These are phyloP conservation scores for Trematosphaeria pertusa DNA, from an alignment of 2,329 filamentous ascomycete genomes.

Conservation along the genomic window DNA sequence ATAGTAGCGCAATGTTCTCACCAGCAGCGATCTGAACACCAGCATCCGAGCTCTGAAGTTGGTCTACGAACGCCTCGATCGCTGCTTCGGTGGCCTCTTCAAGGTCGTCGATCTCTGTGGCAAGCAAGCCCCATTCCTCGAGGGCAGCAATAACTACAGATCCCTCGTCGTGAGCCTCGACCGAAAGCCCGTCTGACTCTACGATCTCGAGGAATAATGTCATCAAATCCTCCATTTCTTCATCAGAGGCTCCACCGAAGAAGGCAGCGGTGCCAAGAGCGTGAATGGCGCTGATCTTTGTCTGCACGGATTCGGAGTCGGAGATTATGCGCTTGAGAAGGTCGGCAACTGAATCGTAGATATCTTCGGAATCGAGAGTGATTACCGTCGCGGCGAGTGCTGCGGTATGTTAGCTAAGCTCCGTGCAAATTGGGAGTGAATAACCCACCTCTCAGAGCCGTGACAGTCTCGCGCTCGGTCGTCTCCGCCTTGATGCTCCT, in stretches of 20 bases:
- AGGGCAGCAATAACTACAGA: conserved; percentile 76
- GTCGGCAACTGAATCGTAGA: conserved; percentile 68
- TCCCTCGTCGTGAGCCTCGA: conserved; percentile 74
- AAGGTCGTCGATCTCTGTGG: conserved; percentile 77
- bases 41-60: conserved; percentile 77
- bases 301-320: conserved; percentile 68
- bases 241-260: conserved; percentile 75
- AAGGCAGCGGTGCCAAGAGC: conserved; percentile 74
- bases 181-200: conserved; percentile 76
- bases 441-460: conserved; percentile 68
- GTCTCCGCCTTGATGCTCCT: conserved; percentile 73
- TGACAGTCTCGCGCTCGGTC: conserved; percentile 71
- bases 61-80: conserved; percentile 82
- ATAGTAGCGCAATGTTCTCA: conserved; percentile 81
- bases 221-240: conserved; percentile 74
- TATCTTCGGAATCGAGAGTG: conserved; percentile 68
- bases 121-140: conserved; percentile 80
- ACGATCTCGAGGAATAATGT: conserved; percentile 78
- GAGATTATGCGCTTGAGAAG: conserved; percentile 69
- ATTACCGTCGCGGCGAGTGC: conserved; percentile 75
- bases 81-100: conserved; percentile 73
- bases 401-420: conserved; percentile 25
- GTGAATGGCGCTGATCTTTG: conserved; percentile 76
- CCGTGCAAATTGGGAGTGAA: neutral
- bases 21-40: conserved; percentile 79